A percentile compares a stretch with the other conserved stretches of the same genome.
Evolutionary conservation across 371 early-diverging fungal genomes (phyloP).

Genomic region (Mucor circinelloides): DNA sequence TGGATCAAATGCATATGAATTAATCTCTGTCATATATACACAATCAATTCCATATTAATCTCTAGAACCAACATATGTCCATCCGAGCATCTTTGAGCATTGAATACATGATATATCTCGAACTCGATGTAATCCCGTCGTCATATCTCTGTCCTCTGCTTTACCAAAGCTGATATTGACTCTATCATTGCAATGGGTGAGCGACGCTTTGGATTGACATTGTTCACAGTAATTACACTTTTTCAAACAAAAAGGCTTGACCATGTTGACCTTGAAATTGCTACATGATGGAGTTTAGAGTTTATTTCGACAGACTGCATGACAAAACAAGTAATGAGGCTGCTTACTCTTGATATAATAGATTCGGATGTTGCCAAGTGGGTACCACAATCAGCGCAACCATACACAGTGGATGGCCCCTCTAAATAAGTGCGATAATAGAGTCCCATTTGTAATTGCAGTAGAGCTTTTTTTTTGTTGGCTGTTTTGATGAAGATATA

Average conservation of each 20-base stretch:
- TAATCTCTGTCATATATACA: neutral
- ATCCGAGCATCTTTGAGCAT: slow-evolving; percentile 69
- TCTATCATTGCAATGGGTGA: slow-evolving; percentile 25
- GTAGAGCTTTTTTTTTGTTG: neutral
- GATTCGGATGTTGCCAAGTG: slow-evolving; percentile 70
- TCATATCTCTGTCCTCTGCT: slow-evolving; percentile 63
- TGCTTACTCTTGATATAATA: slow-evolving; percentile 68
- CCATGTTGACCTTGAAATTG: slow-evolving; percentile 70
- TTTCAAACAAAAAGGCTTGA: slow-evolving; percentile 64
- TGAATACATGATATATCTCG: slow-evolving; percentile 65
- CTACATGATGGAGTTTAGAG: slow-evolving; percentile 28
- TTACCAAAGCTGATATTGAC: slow-evolving; percentile 67
- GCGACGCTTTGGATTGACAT: neutral
- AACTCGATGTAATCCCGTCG: slow-evolving; percentile 75
- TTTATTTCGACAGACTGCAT: neutral
- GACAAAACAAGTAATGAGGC: neutral
- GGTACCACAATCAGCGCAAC: slow-evolving; percentile 51
- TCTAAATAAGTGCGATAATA: slow-evolving; percentile 22
- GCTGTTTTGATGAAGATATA: neutral
- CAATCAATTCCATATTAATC: neutral
- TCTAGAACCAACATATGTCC: slow-evolving; percentile 65
- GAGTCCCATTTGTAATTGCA: slow-evolving; percentile 12
- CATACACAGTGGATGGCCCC: slow-evolving; percentile 7
- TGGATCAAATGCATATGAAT: neutral
- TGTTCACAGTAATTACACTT: slow-evolving; percentile 47